Conservation (phyloP, 306 rosid genomes). For the Vigna radiata region DNA sequence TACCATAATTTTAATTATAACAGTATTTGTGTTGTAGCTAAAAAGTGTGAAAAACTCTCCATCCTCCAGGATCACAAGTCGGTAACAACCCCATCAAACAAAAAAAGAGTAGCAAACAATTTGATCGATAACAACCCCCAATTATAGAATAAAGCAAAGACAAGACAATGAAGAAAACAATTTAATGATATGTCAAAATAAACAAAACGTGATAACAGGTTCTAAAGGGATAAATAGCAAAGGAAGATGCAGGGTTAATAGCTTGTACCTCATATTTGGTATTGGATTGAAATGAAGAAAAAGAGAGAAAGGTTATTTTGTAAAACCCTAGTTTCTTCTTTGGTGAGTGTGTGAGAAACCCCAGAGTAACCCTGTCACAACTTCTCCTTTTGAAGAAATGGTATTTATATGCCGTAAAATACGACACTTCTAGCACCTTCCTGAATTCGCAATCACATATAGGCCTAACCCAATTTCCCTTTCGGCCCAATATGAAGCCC, state of each 20-base stretch:
- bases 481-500: not conserved
- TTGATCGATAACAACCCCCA: slow-evolving; percentile 3
- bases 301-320: slow-evolving; percentile 18
- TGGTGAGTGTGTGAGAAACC: slow-evolving; percentile 26
- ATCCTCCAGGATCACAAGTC: not conserved
- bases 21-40: not conserved
- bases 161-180: not conserved
- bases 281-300: not conserved
- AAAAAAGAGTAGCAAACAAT: not conserved
- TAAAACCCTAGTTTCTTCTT: slow-evolving; percentile 59
- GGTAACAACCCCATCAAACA: not conserved
- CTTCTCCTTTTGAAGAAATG: not conserved
- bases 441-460: not conserved
- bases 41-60: not conserved
- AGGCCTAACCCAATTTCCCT: not conserved
- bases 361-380: not conserved
- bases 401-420: slow-evolving; percentile 26
- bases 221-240: not conserved
- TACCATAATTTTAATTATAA: not conserved
- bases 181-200: not conserved
- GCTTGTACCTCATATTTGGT: slow-evolving; percentile 54
- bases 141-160: not conserved
- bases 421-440: slow-evolving; percentile 39
- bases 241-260: slow-evolving; percentile 1
- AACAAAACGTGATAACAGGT: not conserved